Base-by-base conservation (phyloP, 805 yeast species). In the Barnettozyma sp. region DNA sequence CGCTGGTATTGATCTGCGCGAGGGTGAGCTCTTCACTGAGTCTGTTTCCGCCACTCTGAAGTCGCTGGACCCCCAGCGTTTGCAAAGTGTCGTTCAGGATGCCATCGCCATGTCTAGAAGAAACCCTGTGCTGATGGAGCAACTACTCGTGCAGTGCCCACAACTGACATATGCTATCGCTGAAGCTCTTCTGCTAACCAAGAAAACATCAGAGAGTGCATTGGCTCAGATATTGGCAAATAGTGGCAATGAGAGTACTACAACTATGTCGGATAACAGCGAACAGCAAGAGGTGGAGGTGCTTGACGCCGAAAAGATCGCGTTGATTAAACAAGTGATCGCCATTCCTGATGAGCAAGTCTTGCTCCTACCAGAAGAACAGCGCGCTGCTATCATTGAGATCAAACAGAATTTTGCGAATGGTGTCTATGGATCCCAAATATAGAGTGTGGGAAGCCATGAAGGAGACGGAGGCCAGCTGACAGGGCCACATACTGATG, bases 81-180 rank as follows among this genome's bases (percentile, higher is more conserved):
- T 77, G 34, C 47, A 58, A 7, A 70, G 64, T 26, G 52, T 82
- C 22, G 46, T 81, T 10, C 58, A 59, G 23, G 87, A 82, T 42
- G 68, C 83, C 12, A 73, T 77, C 48, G 55, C 62, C 15, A 73
- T 83, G 75, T 61, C 81, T 3, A 55, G 58, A 4, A 67, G 66
- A 19, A 70, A 78, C 40, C 82, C 84, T 0, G 66, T 65, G 6
- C 59, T 76, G 39, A 76, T 82, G 64, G 70, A 64, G 34, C 70
- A 69, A 26, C 60, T 88, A 22, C 61, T 88, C 13, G 68, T 68
- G 19, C 73, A 73, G 43, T 76, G 78, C 40, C 97, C 97, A 0
- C 97, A 90, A 55, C 63, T 90, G 30, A 63, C 84, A 2, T 86
- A 78, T 55, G 92, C 95, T 0, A 63, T 85, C 20, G 90, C 87